These are phyloP conservation scores for Phytopythium aichiense DNA, from an alignment of 352 stramenopile genomes.

Conservation along the genomic window DNA sequence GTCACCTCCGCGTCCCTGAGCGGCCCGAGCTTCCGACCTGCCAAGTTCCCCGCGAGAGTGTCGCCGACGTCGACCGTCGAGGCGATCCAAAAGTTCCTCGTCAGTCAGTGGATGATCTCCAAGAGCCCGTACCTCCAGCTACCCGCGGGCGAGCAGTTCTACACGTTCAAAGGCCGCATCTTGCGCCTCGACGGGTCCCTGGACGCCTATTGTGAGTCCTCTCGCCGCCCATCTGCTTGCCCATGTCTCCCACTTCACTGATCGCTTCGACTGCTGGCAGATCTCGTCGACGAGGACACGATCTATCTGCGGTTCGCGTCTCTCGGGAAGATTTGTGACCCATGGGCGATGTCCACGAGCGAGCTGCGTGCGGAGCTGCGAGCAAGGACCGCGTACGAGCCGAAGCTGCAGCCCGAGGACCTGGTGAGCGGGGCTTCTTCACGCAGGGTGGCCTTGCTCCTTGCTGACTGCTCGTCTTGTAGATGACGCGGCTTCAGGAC, in stretches of 20 bases:
- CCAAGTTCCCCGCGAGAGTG: slow-evolving; percentile 61
- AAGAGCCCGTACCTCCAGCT: slow-evolving; percentile 47
- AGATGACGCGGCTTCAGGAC: slow-evolving; percentile 64
- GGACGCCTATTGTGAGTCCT: slow-evolving; percentile 55
- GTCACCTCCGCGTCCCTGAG: not conserved
- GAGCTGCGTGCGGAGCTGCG: slow-evolving; percentile 61
- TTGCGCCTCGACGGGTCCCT: slow-evolving; percentile 56
- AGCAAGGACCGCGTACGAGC: slow-evolving; percentile 48
- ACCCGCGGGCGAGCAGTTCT: slow-evolving; percentile 51
- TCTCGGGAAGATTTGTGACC: slow-evolving; percentile 58
- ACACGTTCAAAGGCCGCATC: slow-evolving; percentile 67
- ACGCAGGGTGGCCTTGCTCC: not conserved
- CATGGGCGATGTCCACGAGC: slow-evolving; percentile 76
- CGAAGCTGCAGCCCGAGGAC: slow-evolving; percentile 62
- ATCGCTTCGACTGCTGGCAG: slow-evolving; percentile 16
- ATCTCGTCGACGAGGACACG: slow-evolving; percentile 63
- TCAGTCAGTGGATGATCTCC: slow-evolving; percentile 58
- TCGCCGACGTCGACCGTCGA: slow-evolving; percentile 30
- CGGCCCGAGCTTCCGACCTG: not conserved
- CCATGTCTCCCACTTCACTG: not conserved
- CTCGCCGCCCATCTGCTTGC: not conserved
- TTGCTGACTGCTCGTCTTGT: not conserved
- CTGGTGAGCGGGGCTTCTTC: slow-evolving; percentile 25
- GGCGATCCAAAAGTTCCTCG: slow-evolving; percentile 49
- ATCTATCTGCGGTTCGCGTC: slow-evolving; percentile 69